A percentile compares a stretch with the other conserved stretches of the same genome.
phyloP scores from a whole-genome alignment of 129 eudicot genomes.

The Centaurea solstitialis region DNA sequence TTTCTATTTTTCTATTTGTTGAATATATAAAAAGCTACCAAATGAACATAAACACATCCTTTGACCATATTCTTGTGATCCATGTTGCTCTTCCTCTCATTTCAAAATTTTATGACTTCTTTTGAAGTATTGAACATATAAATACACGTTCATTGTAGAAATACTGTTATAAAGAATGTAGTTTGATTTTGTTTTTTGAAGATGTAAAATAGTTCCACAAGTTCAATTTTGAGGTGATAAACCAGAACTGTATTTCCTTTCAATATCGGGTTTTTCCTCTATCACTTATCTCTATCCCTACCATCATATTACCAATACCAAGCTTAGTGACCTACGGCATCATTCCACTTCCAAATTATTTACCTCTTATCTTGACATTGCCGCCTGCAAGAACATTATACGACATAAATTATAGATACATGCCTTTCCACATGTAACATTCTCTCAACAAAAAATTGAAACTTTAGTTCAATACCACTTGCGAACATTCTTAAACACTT shows the following conservation, averaged over 20 bases:
- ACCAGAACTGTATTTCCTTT: not conserved
- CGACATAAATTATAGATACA: too few species aligned
- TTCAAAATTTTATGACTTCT: not conserved
- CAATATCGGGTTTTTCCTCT: not conserved
- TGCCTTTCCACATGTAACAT: too few species aligned
- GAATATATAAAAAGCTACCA: not conserved
- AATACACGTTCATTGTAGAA: not conserved
- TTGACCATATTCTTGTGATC: not conserved
- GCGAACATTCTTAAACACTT: too few species aligned
- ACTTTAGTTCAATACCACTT: too few species aligned
- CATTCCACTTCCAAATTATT: too few species aligned
- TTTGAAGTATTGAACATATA: not conserved
- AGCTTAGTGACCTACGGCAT: too few species aligned
- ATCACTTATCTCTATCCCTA: too few species aligned
- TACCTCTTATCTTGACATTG: too few species aligned
- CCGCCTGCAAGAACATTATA: too few species aligned
- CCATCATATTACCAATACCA: too few species aligned
- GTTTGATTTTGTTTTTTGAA: not conserved
- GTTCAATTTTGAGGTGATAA: not conserved
- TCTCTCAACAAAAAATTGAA: too few species aligned
- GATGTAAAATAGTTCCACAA: not conserved
- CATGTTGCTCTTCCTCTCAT: not conserved
- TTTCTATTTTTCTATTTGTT: not conserved
- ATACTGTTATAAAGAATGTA: not conserved
- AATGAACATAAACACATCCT: not conserved